Conservation (phyloP, 768 basidiomycete species). For the Phaffia tasmanica region DNA sequence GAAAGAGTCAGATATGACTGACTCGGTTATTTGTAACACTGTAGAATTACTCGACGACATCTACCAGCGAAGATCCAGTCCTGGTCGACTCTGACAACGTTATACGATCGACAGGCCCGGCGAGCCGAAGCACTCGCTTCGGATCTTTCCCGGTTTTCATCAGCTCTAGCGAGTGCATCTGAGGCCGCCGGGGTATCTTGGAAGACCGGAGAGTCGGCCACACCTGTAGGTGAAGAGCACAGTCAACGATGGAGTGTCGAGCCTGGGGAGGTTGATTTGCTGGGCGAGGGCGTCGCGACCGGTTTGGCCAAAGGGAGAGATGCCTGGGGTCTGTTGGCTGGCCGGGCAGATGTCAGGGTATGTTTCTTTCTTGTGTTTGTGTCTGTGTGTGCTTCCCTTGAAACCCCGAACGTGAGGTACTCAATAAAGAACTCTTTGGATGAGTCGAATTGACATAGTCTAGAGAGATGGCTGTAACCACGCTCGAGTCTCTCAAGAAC, state of each 20-base stretch:
- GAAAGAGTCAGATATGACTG: not conserved
- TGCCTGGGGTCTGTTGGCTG: slow-evolving; percentile 33
- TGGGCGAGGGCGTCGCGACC: slow-evolving; percentile 62
- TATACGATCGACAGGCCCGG: slow-evolving; percentile 77
- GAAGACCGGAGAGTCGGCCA: slow-evolving; percentile 58
- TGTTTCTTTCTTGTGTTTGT: slow-evolving; percentile 1
- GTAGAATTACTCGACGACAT: slow-evolving; percentile 62
- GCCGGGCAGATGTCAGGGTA: slow-evolving; percentile 34
- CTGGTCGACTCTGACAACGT: slow-evolving; percentile 80
- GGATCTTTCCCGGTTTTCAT: slow-evolving; percentile 69
- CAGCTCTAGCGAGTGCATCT: slow-evolving; percentile 63
- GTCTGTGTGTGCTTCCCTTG: not conserved
- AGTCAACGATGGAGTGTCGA: slow-evolving; percentile 16
- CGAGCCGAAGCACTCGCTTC: slow-evolving; percentile 86
- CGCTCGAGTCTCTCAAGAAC: slow-evolving; percentile 43
- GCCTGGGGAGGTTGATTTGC: slow-evolving; percentile 54
- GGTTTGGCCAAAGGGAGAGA: slow-evolving; percentile 48
- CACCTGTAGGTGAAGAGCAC: slow-evolving; percentile 16
- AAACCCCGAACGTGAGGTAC: not conserved
- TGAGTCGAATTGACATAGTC: too few species aligned
- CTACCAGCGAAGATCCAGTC: slow-evolving; percentile 70
- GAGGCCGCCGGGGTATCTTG: slow-evolving; percentile 53
- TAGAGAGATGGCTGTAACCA: not conserved
- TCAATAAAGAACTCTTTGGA: not conserved
- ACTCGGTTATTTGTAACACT: not conserved